These are phyloP conservation scores for Penicillium sp. DNA, from an alignment of 2,329 filamentous ascomycete species.

Conservation along the genomic window DNA sequence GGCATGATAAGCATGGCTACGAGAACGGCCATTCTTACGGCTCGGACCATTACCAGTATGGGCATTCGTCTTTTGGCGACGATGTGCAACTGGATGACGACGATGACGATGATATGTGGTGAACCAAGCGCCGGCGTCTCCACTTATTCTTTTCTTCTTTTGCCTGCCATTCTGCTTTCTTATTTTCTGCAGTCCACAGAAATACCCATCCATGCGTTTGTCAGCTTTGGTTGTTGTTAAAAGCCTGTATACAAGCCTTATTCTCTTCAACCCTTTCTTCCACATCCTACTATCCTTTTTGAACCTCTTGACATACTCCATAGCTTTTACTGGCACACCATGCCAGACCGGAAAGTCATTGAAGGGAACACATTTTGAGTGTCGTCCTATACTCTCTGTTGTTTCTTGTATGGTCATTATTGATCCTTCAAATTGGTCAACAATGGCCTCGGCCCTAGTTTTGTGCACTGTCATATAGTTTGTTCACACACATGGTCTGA, in stretches of 20 bases:
- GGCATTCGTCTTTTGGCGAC: slow-evolving; percentile 43
- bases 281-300: slow-evolving; percentile 1
- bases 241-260: slow-evolving; percentile 27
- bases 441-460: slow-evolving; percentile 3
- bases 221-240: slow-evolving; percentile 24
- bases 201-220: slow-evolving; percentile 33
- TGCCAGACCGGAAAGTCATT: background rate
- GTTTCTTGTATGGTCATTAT: background rate
- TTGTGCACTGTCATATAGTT: slow-evolving; percentile 22
- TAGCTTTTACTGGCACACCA: background rate
- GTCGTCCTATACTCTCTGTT: background rate
- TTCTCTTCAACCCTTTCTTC: slow-evolving; percentile 1
- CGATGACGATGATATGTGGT: slow-evolving; percentile 53
- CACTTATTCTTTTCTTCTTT: slow-evolving; percentile 17
- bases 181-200: slow-evolving; percentile 27
- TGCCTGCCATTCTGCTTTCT: slow-evolving; percentile 23
- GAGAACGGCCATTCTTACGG: slow-evolving; percentile 40
- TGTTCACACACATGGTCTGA: slow-evolving; percentile 25
- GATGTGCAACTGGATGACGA: slow-evolving; percentile 45
- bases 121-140: slow-evolving; percentile 28
- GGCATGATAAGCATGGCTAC: slow-evolving; percentile 39
- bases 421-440: background rate
- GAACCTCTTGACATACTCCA: background rate
- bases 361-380: background rate
- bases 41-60: slow-evolving; percentile 39